Percentiles rank a stretch among this genome's conserved stretches.
Conservation (phyloP, 257 asterid species). For the Scutellaria barbata region DNA sequence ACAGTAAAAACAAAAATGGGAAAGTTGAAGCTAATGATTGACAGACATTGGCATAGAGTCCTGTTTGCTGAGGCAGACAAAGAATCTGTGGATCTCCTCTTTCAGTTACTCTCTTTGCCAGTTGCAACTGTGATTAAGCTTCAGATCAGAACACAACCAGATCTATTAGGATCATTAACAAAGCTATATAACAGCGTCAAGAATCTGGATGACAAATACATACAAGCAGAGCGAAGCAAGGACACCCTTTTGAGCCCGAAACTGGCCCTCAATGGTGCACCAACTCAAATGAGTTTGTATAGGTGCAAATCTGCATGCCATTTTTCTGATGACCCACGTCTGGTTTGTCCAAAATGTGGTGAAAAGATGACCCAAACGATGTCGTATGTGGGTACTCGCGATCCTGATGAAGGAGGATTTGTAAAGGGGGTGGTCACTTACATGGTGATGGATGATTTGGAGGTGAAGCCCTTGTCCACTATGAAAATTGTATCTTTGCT, state of each 20-base stretch:
- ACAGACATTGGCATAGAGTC: slow-evolving; percentile 32
- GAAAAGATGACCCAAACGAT: not conserved
- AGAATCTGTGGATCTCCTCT: slow-evolving; percentile 44
- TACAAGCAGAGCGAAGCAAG: slow-evolving; percentile 33
- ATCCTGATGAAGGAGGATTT: slow-evolving; percentile 29
- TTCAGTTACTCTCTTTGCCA: slow-evolving; percentile 36
- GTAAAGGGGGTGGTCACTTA: slow-evolving; percentile 41
- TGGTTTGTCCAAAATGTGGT: slow-evolving; percentile 12
- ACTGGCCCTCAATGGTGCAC: not conserved
- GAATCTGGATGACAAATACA: slow-evolving; percentile 35
- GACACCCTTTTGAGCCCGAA: slow-evolving; percentile 36
- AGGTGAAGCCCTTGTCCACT: slow-evolving; percentile 38
- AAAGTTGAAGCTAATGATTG: slow-evolving; percentile 46
- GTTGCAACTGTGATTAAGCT: slow-evolving; percentile 31
- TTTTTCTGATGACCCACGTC: slow-evolving; percentile 28
- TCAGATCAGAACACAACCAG: slow-evolving; percentile 6
- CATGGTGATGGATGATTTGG: slow-evolving; percentile 47
- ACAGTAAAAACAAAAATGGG: slow-evolving; percentile 27
- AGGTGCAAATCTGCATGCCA: not conserved
- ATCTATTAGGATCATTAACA: slow-evolving; percentile 25
- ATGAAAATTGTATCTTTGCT: not conserved
- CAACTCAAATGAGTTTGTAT: not conserved
- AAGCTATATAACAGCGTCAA: slow-evolving; percentile 40
- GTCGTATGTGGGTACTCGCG: not conserved
- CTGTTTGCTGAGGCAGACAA: slow-evolving; percentile 51